Evolutionary conservation across 2,329 filamentous ascomycete genomes (phyloP).

Genomic region (Mycosphaerelloides madeirae): DNA sequence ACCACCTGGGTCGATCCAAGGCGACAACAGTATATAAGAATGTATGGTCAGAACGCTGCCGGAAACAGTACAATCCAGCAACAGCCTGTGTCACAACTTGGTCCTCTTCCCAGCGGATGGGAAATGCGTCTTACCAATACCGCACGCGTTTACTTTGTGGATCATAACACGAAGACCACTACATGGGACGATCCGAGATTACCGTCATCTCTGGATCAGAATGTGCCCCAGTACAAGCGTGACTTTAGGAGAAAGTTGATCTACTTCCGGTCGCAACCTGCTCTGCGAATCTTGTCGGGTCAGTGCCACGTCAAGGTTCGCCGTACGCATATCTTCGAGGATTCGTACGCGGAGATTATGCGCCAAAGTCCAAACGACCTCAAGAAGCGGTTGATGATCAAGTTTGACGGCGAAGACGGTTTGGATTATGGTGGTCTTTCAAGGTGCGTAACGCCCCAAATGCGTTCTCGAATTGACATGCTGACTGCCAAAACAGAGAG

Average conservation of each 20-base stretch:
- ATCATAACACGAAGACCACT: slow-evolving; percentile 99
- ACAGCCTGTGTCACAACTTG: slow-evolving; percentile 93
- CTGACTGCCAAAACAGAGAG: slow-evolving; percentile 56
- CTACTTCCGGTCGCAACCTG: slow-evolving; percentile 97
- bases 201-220: slow-evolving; percentile 93
- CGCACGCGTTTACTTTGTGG: slow-evolving; percentile 95
- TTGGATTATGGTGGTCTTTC: slow-evolving; percentile 97
- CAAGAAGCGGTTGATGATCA: slow-evolving; percentile 99
- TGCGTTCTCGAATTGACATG: neutral
- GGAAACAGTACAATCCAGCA: slow-evolving; percentile 84
- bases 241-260: slow-evolving; percentile 97
- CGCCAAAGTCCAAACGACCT: slow-evolving; percentile 90
- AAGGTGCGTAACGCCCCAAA: slow-evolving; percentile 43
- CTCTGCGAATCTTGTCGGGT: slow-evolving; percentile 87
- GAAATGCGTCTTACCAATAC: slow-evolving; percentile 99
- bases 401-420: slow-evolving; percentile 97
- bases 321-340: slow-evolving; percentile 95
- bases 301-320: slow-evolving; percentile 98
- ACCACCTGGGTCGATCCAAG: slow-evolving; percentile 98
- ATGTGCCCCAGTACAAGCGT: slow-evolving; percentile 98
- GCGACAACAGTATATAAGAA: slow-evolving; percentile 94
- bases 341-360: slow-evolving; percentile 98
- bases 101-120: slow-evolving; percentile 93
- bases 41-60: slow-evolving; percentile 85
- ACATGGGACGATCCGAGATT: slow-evolving; percentile 97